Base-by-base conservation (phyloP, 2,329 filamentous ascomycete species). In the Passalora sequoiae region DNA sequence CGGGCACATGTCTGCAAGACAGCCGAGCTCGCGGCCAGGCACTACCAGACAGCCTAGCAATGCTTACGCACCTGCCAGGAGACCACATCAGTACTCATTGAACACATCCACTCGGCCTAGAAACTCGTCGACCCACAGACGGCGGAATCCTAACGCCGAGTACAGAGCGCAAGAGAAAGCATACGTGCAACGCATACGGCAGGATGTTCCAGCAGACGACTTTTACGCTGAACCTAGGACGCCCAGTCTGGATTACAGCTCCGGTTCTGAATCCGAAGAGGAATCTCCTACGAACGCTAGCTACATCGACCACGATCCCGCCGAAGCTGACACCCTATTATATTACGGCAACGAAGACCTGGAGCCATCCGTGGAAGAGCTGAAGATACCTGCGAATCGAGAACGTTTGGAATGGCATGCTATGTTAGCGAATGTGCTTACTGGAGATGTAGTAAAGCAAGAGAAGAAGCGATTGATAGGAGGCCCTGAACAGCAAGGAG, bases 331-430 rank as follows among this genome's bases (percentile, higher is more conserved):
- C 63, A 91, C 87, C 13, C 81, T 94, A 61, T 81, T 97, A 63
- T 95, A 95, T 59, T 89, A 94, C 61, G 86, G 87, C 45, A 89
- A 91, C 59, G 88, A 96, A 58, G 84, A 92, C 54, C 78, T 88
- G 53, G 86, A 92, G 58, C 89, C 89, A 1, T 92, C 87, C 3
- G 76, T 87, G 17, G 92, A 97, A 59, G 92, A 98, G 64, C 68
- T 97, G 40, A 84, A 86, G 65, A 86, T 96, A 57, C 86, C 89
- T 1, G 81, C 83, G 51, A 96, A 89, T 60, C 78, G 89, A 49
- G 92, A 97, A 66, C 77, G 91, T 32, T 73, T 98, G 17, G 92
- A 98, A 67, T 98, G 92, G 92, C 89, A 98, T 67, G 88, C 88
- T 3, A 98, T 98, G 92, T 71, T 98, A 44, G 87, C 91, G 47